Base-by-base conservation (phyloP, 2,329 filamentous ascomycete genomes). In the Plenodomus lindquistii region DNA sequence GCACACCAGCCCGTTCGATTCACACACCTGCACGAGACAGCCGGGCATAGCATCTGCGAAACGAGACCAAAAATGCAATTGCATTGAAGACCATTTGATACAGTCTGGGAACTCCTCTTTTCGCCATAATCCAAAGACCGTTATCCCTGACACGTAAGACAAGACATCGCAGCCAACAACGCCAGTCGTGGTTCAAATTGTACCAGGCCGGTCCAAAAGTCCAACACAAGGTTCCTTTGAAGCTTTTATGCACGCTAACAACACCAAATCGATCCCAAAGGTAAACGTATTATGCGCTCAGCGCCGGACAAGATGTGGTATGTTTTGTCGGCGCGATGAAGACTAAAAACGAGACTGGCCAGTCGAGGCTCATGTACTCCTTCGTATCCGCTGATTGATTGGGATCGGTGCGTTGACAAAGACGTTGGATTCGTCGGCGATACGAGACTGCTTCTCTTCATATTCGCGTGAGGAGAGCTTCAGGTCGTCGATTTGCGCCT, bases 401-500 rank as follows among this genome's bases (percentile, higher is more conserved):
- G 68, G 59, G 20, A 75, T 62, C 11, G 73, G 73, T 46, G 69
- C 63, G 43, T 75, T 74, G 9, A 75, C 68, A 42, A 73, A 74
- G 18, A 71, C 63, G 29, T 64, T 63, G 11, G 59, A 54, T 52
- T 66, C 66, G 42, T 69, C 63, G 24, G 66, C 63, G 62, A 67
- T 61, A 37, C 67, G 68, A 7, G 73, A 73, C 52, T 74, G 71
- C 48, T 71, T 71, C 47, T 73, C 69, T 51, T 75, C 73, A 57
- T 74, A 75, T 21, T 73, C 70, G 36, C 54, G 61, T 4, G 73
- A 75, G 0, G 71, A 69, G 24, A 66, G 46, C 50, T 74, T 74
- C 42, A 75, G 51, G 47, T 75, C 73, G 20, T 75, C 65, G 52
- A 75, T 74, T 65, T 75, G 73, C 16, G 71, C 72, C 73, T 75